A percentile compares a stretch with the other conserved stretches of the same genome.
Conservation (phyloP, 345 rosid species). For the Eutrema yunnanense region DNA sequence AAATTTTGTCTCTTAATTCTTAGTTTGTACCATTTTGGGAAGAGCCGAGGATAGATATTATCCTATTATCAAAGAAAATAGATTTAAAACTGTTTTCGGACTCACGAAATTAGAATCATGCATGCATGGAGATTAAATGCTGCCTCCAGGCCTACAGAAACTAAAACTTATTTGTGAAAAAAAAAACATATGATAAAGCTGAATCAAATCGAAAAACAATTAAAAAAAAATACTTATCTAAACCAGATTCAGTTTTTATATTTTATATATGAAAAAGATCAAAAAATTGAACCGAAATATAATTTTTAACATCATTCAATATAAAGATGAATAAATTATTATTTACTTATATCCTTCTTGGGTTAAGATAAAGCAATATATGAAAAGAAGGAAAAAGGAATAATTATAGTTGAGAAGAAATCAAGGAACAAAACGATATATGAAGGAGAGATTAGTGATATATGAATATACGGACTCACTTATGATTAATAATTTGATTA, state of each 20-base stretch:
- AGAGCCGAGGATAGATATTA: too few relatives aligned
- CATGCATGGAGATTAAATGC: too few relatives aligned
- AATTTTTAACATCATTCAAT: neutral
- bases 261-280: neutral
- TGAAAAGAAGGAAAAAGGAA: slow-evolving; percentile 25
- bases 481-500: slow-evolving; percentile 20
- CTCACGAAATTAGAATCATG: too few relatives aligned
- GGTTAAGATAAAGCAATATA: slow-evolving; percentile 13
- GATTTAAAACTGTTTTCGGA: too few relatives aligned
- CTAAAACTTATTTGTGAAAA: too few relatives aligned
- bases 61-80: too few relatives aligned
- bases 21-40: neutral
- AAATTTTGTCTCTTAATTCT: neutral
- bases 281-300: neutral
- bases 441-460: slow-evolving; percentile 16
- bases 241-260: too few relatives aligned
- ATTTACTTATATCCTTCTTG: neutral
- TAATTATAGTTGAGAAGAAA: slow-evolving; percentile 36
- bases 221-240: too few relatives aligned
- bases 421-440: slow-evolving; percentile 31
- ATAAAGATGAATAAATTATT: neutral
- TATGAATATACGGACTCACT: neutral
- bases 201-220: too few relatives aligned
- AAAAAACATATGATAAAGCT: too few relatives aligned
- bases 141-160: too few relatives aligned